phyloP scores from a whole-genome alignment of 164 flowering plant genomes.

The Sedum album region DNA sequence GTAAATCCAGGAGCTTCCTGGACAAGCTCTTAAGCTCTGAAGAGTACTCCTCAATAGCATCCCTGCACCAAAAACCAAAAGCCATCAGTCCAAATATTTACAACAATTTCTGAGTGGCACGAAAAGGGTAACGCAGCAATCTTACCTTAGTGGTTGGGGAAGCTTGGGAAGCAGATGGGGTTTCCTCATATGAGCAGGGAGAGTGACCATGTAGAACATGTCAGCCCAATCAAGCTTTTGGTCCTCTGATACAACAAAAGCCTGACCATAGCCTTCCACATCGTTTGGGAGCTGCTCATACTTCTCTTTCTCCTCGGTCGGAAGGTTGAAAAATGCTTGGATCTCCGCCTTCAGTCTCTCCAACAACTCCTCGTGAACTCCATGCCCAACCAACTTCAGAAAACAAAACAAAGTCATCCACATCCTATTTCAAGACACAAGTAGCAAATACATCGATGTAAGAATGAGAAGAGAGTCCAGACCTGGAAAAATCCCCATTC shows the following conservation, averaged over 20 bases:
- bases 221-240: conserved; percentile 27
- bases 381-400: conserved; percentile 36
- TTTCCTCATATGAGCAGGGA: conserved; percentile 17
- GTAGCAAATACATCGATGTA: too few relatives aligned
- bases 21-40: conserved; percentile 21
- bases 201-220: conserved; percentile 16
- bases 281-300: conserved; percentile 20
- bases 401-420: too few relatives aligned
- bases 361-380: conserved; percentile 19
- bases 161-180: conserved; percentile 23
- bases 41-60: conserved; percentile 21
- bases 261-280: conserved; percentile 34
- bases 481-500: conserved; percentile 56
- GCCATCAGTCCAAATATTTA: not conserved
- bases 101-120: too few relatives aligned
- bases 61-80: conserved; percentile 20
- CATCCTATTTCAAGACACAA: too few relatives aligned
- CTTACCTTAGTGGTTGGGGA: conserved; percentile 20
- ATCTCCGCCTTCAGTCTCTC: conserved; percentile 28
- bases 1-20: conserved; percentile 11
- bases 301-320: conserved; percentile 30
- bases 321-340: conserved; percentile 25
- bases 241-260: conserved; percentile 8
- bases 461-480: not conserved
- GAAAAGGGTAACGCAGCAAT: too few relatives aligned